A percentile compares a stretch with the other conserved stretches of the same genome.
phyloP scores from a whole-genome alignment of 441 rosid genomes.

The Populus trichocarpa region DNA sequence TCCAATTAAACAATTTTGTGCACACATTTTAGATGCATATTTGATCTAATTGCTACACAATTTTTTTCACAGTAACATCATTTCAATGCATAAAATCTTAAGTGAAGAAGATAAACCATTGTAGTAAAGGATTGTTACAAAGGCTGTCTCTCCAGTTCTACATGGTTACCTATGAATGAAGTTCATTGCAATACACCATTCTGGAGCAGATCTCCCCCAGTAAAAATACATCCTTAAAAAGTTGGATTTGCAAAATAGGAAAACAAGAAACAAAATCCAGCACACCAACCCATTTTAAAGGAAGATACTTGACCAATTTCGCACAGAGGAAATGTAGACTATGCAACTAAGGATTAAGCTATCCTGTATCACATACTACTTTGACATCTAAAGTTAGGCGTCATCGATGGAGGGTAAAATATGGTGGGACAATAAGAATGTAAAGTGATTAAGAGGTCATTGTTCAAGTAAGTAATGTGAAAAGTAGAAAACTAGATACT shows the following conservation, averaged over 20 bases:
- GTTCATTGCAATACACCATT: not conserved
- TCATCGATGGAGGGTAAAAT: not conserved
- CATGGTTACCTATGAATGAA: not conserved
- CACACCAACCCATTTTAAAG: not conserved
- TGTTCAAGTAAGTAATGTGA: not conserved
- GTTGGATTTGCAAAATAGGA: not conserved
- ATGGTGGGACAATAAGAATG: not conserved
- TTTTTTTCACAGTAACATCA: not conserved
- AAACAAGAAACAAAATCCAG: not conserved
- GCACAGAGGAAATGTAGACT: not conserved
- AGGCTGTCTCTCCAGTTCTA: not conserved
- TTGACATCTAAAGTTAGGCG: not conserved
- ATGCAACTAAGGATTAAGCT: not conserved
- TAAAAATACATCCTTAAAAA: not conserved
- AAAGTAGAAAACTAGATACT: conserved; percentile 5
- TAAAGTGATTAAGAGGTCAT: not conserved
- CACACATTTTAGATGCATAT: not conserved
- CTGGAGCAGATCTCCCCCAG: not conserved
- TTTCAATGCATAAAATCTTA: not conserved
- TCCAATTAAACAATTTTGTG: not conserved
- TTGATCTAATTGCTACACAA: too few relatives aligned
- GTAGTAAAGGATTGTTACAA: not conserved
- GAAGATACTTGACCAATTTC: not conserved
- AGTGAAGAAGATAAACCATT: not conserved
- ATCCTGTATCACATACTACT: not conserved